Base-by-base conservation (phyloP, 805 yeast genomes). In the Dipodascus albidus region DNA sequence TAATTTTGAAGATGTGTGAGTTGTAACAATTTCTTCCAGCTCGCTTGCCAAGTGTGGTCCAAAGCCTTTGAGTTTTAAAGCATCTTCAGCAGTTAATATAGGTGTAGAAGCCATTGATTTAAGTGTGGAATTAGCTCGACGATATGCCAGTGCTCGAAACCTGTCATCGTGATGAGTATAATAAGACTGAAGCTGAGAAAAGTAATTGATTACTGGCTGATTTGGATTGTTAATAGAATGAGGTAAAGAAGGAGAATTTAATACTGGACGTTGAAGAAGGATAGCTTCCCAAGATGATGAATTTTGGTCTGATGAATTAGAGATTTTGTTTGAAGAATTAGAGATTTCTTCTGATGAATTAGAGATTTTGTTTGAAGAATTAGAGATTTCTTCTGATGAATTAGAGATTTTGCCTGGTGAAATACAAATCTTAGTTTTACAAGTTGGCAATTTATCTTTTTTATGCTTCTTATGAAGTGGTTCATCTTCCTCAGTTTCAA, bases 11-110 rank as follows among this genome's bases (percentile, higher is more conserved):
- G 69, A 57, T 1, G 53, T 52, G 42, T 74, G 73, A 0, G 77
- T 74, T 3, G 62, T 54, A n/a, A 65, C 58, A 11, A 77, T 72
- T 57, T 77, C 80, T 47, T 72, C 77, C 22, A 79, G 70, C 59
- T 78, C 75, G 1, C 52, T 53, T 0, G 75, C 74, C 33, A 77
- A 68, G 1, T 67, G 61, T 9, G 65, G 58, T 1, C 80, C 78
- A 17, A 78, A 59, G 1, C 75, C 73, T 1, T 72, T 70, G 20
- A 75, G 59, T 49, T 61, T 60, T 14, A 56, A 49, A 1, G 81
- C 79, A 47, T 78, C 72, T 1, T 60, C 55, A 0, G 66, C 67
- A 1, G 71, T 67, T 1, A 53, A 60, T 3, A 80, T 64, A 8
- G n/a, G 19, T 1, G 66, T 67, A 3, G 53, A 56, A 2, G 59